These are phyloP conservation scores for Alternaria viburni DNA, from an alignment of 2,329 filamentous ascomycete genomes.

Conservation along the genomic window DNA sequence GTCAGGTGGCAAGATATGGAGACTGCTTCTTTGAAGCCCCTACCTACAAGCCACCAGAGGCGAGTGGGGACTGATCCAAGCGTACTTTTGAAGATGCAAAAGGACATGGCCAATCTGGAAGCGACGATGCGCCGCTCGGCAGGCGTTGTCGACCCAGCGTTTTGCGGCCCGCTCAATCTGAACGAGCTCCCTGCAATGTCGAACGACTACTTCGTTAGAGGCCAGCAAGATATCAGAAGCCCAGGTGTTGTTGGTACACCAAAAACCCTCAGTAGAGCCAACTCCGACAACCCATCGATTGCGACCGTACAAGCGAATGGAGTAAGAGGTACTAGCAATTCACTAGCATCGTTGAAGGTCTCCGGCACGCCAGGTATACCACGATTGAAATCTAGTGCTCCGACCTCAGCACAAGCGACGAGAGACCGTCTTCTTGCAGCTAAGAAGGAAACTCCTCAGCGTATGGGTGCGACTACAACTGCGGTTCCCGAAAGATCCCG, in stretches of 20 bases:
- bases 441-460: neutral
- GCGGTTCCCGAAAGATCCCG: neutral
- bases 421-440: neutral
- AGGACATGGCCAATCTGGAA: slow-evolving; percentile 13
- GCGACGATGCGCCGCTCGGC: slow-evolving; percentile 15
- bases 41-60: neutral
- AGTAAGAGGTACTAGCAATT: neutral
- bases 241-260: neutral
- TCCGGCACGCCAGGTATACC: neutral
- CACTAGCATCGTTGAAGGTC: neutral
- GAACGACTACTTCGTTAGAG: neutral
- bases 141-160: neutral
- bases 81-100: slow-evolving; percentile 7
- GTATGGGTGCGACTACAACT: neutral
- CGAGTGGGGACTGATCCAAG: slow-evolving; percentile 1
- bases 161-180: slow-evolving; percentile 6
- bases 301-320: neutral
- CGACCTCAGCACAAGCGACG: neutral
- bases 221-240: neutral
- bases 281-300: slow-evolving; percentile 2
- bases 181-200: slow-evolving; percentile 8
- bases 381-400: neutral
- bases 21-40: neutral
- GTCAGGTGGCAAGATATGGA: neutral
- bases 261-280: neutral